Conservation (phyloP, 129 eudicot species). For the Mikania micrantha region DNA sequence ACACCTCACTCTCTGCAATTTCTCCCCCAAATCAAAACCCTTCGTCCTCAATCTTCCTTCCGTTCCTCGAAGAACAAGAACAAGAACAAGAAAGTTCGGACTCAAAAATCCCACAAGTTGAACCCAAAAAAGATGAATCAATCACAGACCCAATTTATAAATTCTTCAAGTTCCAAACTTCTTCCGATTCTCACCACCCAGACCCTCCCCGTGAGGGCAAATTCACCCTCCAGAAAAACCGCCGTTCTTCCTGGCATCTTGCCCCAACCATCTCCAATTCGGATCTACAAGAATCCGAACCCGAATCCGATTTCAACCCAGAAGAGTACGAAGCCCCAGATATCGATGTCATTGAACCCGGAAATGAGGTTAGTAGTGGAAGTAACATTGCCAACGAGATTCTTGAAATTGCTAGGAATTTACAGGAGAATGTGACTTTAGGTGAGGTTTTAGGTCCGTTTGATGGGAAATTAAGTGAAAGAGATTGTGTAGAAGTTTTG, state of each 20-base stretch:
- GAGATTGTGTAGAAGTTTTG: conserved; percentile 66
- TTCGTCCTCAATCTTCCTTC: conserved; percentile 46
- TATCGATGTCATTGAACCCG: not conserved
- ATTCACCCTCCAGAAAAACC: conserved; percentile 61
- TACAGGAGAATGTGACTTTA: conserved; percentile 57
- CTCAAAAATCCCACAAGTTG: conserved; percentile 7
- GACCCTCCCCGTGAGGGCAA: conserved; percentile 57
- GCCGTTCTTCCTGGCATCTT: conserved; percentile 74
- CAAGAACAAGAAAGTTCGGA: conserved; percentile 6
- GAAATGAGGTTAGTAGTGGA: conserved; percentile 15
- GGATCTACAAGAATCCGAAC: not conserved
- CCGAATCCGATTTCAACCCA: not conserved
- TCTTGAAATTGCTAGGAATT: conserved; percentile 46
- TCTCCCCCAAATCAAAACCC: conserved; percentile 23
- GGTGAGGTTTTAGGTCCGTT: conserved; percentile 59
- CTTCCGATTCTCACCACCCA: conserved; percentile 38
- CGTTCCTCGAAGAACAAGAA: conserved; percentile 50
- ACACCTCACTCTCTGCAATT: conserved; percentile 23
- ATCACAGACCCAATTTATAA: conserved; percentile 62
- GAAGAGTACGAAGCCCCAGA: not conserved
- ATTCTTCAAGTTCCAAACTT: conserved; percentile 64
- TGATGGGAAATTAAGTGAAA: conserved; percentile 56
- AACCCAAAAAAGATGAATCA: conserved; percentile 18
- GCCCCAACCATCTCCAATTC: conserved; percentile 26
- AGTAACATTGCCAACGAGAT: conserved; percentile 28